phyloP scores from a whole-genome alignment of 2,329 filamentous ascomycete species.

The Pestalotiopsis sp. region DNA sequence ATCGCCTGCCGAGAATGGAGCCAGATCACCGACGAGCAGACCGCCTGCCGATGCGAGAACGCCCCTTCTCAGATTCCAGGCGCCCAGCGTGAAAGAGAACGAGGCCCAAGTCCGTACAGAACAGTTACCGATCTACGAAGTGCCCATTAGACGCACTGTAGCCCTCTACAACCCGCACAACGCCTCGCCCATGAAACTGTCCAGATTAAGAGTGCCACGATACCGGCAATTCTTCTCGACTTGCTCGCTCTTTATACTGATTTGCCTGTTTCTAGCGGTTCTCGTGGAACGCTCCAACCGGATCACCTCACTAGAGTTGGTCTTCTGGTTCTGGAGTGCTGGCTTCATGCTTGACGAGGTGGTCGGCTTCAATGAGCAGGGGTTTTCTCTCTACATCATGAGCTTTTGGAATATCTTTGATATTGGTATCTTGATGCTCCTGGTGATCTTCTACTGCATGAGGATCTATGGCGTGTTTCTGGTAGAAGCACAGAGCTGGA shows the following conservation, averaged over 20 bases:
- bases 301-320: constrained; percentile 80
- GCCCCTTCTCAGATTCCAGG: constrained; percentile 47
- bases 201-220: constrained; percentile 83
- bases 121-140: constrained; percentile 30
- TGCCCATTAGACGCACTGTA: constrained; percentile 68
- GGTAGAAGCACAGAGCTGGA: constrained; percentile 71
- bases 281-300: constrained; percentile 71
- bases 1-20: constrained; percentile 12
- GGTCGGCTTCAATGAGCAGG: constrained; percentile 94
- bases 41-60: constrained; percentile 47
- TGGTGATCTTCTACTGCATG: constrained; percentile 88
- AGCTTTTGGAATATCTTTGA: constrained; percentile 98
- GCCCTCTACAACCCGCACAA: constrained; percentile 88
- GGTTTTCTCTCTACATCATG: constrained; percentile 94
- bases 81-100: constrained; percentile 26
- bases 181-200: constrained; percentile 88
- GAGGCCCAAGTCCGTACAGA: constrained; percentile 19
- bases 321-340: constrained; percentile 98
- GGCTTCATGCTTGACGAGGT: constrained; percentile 97
- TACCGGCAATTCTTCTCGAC: constrained; percentile 92
- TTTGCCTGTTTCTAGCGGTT: constrained; percentile 83
- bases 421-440: constrained; percentile 80
- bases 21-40: constrained; percentile 23
- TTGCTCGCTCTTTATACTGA: constrained; percentile 79
- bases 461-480: constrained; percentile 85